A percentile compares a stretch with the other conserved stretches of the same genome.
These are phyloP conservation scores for Vigna nakashimae DNA, from an alignment of 306 rosid species.

Conservation along the genomic window DNA sequence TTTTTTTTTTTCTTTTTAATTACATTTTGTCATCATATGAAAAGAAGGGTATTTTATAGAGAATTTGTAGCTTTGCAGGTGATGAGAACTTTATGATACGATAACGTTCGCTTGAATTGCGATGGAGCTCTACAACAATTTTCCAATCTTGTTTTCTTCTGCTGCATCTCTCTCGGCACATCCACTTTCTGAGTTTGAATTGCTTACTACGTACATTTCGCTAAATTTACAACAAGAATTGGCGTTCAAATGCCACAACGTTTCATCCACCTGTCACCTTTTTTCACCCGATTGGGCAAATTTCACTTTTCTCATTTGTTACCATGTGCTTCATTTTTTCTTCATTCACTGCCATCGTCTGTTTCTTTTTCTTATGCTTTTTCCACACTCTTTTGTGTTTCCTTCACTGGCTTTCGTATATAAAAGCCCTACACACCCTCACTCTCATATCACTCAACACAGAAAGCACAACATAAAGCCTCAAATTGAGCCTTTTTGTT, in stretches of 20 bases:
- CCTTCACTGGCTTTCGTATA: slow-evolving; percentile 42
- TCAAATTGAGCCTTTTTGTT: not conserved
- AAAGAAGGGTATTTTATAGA: not conserved
- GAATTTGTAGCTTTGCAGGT: not conserved
- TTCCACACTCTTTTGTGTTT: slow-evolving; percentile 43
- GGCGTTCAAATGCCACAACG: slow-evolving; percentile 54
- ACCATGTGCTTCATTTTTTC: not conserved
- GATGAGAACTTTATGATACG: not conserved
- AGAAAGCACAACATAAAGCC: not conserved
- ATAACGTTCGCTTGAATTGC: not conserved
- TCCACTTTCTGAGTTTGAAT: not conserved
- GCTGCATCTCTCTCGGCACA: not conserved
- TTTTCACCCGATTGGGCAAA: not conserved
- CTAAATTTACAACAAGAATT: slow-evolving; percentile 43
- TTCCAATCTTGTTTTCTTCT: not conserved
- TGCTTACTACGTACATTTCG: not conserved
- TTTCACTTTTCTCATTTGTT: not conserved
- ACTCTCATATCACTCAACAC: not conserved
- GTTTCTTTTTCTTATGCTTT: slow-evolving; percentile 39
- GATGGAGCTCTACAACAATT: not conserved
- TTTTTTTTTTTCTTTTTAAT: not conserved
- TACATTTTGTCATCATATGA: not conserved
- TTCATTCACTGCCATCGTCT: not conserved
- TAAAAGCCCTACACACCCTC: not conserved
- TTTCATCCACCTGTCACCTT: slow-evolving; percentile 55